Conservation (phyloP, 805 yeast genomes). For the Ogataea angusta region DNA sequence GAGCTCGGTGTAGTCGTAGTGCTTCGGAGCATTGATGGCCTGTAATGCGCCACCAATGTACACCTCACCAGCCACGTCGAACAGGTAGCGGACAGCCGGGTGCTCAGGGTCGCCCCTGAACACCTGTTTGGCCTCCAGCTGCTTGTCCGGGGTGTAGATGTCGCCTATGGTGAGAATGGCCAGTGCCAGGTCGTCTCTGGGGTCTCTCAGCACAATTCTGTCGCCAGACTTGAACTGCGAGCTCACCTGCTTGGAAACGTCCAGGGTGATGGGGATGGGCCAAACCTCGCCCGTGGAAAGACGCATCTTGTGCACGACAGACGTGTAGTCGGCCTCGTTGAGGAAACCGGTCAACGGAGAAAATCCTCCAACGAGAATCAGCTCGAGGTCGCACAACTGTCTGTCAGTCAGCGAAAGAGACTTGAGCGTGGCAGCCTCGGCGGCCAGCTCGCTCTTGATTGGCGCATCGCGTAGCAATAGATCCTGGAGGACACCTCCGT, state of each 20-base stretch:
- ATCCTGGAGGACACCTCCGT: constrained; percentile 89
- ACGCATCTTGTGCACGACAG: constrained; percentile 67
- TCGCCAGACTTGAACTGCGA: constrained; percentile 52
- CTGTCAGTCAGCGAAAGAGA: constrained; percentile 68
- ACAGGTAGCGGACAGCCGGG: constrained; percentile 79
- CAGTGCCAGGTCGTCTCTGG: constrained; percentile 71
- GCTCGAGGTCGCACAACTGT: constrained; percentile 89
- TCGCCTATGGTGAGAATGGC: constrained; percentile 81
- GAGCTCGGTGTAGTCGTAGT: constrained; percentile 84
- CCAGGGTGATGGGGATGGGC: constrained; percentile 92
- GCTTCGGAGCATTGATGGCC: constrained; percentile 80
- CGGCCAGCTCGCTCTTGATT: constrained; percentile 50
- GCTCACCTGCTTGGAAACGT: constrained; percentile 51
- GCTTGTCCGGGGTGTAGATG: constrained; percentile 78
- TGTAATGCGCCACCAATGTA: constrained; percentile 87
- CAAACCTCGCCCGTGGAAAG: constrained; percentile 75
- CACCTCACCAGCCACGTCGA: constrained; percentile 71
- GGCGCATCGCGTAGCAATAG: constrained; percentile 76
- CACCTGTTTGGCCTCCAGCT: constrained; percentile 75
- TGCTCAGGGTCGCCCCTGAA: constrained; percentile 97
- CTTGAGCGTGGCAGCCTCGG: constrained; percentile 53
- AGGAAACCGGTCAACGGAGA: constrained; percentile 76
- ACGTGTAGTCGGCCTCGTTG: constrained; percentile 61
- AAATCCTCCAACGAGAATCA: constrained; percentile 90
- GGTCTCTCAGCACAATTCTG: constrained; percentile 72